Conservation (phyloP, 352 stramenopile genomes). For the Globisporangium polare region DNA sequence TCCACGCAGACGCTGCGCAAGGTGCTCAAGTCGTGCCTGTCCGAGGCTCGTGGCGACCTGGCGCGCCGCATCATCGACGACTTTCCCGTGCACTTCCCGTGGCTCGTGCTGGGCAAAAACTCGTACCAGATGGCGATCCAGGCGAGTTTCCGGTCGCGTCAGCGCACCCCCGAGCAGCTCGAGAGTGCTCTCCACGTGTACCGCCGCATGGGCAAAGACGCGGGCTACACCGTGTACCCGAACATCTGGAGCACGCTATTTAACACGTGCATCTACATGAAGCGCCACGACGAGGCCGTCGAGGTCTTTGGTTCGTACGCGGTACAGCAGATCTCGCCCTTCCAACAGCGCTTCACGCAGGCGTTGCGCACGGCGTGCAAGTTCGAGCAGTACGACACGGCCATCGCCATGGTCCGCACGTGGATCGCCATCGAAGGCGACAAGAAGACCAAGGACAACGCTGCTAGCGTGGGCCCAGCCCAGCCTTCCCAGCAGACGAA, state of each 20-base stretch:
- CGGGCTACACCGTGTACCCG: conserved; percentile 32
- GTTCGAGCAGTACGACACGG: conserved; percentile 22
- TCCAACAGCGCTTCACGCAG: conserved; percentile 28
- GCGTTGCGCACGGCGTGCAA: conserved; percentile 29
- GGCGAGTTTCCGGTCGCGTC: conserved; percentile 4
- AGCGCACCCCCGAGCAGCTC: conserved; percentile 13
- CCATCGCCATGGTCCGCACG: conserved; percentile 24
- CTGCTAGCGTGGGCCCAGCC: no score
- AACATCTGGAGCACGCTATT: conserved; percentile 34
- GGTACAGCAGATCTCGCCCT: conserved; percentile 25
- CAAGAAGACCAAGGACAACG: background rate
- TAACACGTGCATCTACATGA: conserved; percentile 32
- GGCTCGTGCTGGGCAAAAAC: conserved; percentile 13
- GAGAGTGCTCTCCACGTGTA: conserved; percentile 30
- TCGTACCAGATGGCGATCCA: conserved; percentile 15
- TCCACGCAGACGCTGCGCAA: conserved; percentile 13
- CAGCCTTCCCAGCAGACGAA: background rate
- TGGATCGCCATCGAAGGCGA: conserved; percentile 20
- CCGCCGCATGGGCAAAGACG: conserved; percentile 23
- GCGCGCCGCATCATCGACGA: conserved; percentile 6
- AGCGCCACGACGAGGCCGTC: conserved; percentile 19
- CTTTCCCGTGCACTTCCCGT: conserved; percentile 5
- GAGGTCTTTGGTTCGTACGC: conserved; percentile 25
- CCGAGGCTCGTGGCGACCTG: conserved; percentile 3
- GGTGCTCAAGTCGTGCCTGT: conserved; percentile 8